Percentiles rank a stretch among this genome's conserved stretches.
Evolutionary conservation across 1,284 basidiomycete species (phyloP).

Genomic region (Polyporus tsugae): DNA sequence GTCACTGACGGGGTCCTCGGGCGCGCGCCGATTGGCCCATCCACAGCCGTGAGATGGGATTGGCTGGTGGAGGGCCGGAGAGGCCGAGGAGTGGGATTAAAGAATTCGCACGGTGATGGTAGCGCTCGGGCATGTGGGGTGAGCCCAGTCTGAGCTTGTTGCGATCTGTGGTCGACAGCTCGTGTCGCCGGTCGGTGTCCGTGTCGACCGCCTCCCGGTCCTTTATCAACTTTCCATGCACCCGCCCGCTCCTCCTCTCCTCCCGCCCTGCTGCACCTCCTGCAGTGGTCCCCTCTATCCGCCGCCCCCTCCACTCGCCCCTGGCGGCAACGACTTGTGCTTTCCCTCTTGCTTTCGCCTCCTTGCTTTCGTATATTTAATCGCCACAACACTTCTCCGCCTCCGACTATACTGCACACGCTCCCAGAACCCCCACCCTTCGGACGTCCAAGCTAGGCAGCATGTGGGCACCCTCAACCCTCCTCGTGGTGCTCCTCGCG

Average conservation of each 20-base stretch:
- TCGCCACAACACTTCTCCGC: background rate
- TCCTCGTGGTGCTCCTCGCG: constrained; percentile 29
- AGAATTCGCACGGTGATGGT: constrained; percentile 19
- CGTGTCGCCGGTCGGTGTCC: constrained; percentile 22
- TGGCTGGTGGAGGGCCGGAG: constrained; percentile 21
- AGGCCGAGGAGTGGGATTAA: constrained; percentile 19
- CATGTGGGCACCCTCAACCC: constrained; percentile 10
- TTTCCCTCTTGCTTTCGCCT: constrained; percentile 16
- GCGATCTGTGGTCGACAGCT: constrained; percentile 10
- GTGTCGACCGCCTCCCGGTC: constrained; percentile 20
- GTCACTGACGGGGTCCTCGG: constrained; percentile 24
- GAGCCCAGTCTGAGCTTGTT: constrained; percentile 7
- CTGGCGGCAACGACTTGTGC: constrained; percentile 15
- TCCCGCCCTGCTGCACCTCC: constrained; percentile 19
- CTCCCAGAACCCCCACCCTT: background rate
- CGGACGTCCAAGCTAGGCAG: background rate
- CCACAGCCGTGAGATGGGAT: constrained; percentile 5
- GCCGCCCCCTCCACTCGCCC: constrained; percentile 13
- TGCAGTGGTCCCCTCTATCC: constrained; percentile 12
- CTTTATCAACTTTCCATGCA: constrained; percentile 32
- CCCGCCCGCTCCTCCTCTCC: constrained; percentile 15
- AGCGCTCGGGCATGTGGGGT: constrained; percentile 11
- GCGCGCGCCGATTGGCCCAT: constrained; percentile 23
- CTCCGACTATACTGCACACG: background rate
- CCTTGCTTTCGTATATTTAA: constrained; percentile 7